Percentiles rank a stretch among this genome's conserved stretches.
These are phyloP conservation scores for Ophiostoma australiae DNA, from an alignment of 2,329 filamentous ascomycete genomes.

Conservation along the genomic window DNA sequence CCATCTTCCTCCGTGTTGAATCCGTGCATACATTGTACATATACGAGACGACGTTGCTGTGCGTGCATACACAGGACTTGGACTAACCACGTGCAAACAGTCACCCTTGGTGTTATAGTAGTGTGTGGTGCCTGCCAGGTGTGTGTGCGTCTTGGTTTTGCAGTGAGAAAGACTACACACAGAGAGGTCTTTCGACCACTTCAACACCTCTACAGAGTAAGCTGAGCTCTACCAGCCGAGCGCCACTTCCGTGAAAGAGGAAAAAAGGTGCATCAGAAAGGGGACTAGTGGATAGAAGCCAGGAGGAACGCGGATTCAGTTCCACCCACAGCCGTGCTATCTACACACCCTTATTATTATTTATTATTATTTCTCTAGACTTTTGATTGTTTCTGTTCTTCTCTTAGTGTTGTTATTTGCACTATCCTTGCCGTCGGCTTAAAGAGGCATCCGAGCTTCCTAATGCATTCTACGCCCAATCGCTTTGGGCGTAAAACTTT, in stretches of 20 bases:
- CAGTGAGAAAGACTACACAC: neutral
- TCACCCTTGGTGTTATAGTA: neutral
- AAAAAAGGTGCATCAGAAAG: neutral
- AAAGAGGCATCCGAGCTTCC: neutral
- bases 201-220: neutral
- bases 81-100: neutral
- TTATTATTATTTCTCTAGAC: neutral
- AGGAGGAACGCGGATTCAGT: neutral
- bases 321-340: slow-evolving; percentile 9
- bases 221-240: neutral
- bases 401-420: neutral
- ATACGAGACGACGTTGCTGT: neutral
- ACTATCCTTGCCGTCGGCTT: neutral
- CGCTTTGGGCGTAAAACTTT: neutral
- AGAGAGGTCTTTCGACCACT: neutral
- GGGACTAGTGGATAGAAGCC: slow-evolving; percentile 1
- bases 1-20: neutral
- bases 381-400: neutral
- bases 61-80: neutral
- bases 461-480: neutral
- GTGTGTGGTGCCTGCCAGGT: neutral
- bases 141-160: too few relatives aligned
- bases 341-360: neutral
- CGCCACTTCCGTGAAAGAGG: neutral
- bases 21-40: neutral